Evolutionary conservation across 129 eudicot species (phyloP).

Genomic region (Apium graveolens): DNA sequence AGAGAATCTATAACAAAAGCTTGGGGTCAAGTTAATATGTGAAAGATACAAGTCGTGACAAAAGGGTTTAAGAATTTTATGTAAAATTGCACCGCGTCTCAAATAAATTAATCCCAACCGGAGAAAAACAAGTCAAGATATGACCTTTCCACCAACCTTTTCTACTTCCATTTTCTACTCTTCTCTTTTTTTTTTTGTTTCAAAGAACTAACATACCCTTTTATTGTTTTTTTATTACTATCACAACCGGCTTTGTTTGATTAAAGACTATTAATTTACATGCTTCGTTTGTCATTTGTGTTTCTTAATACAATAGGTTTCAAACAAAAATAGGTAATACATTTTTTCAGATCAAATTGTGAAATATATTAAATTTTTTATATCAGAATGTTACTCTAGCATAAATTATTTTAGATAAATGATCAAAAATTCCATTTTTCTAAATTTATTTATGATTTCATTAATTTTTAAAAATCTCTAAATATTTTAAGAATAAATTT

Average conservation of each 20-base stretch:
- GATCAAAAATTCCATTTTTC: too few species aligned
- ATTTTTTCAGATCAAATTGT: background rate
- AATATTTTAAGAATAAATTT: too few species aligned
- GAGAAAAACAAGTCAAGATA: background rate
- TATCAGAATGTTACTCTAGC: too few species aligned
- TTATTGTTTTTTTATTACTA: too few species aligned
- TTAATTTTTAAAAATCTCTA: too few species aligned
- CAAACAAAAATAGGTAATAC: too few species aligned
- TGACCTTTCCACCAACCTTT: constrained; percentile 7
- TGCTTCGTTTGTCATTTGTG: background rate
- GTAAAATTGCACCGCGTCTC: background rate
- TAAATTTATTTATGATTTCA: too few species aligned
- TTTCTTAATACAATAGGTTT: background rate
- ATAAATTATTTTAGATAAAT: too few species aligned
- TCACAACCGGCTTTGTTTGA: background rate
- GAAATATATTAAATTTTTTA: too few species aligned
- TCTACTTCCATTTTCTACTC: background rate
- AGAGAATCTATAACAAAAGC: background rate
- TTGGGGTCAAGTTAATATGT: background rate
- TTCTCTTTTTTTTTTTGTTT: background rate
- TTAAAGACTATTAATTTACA: background rate
- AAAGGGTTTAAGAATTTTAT: background rate
- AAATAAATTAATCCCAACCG: background rate
- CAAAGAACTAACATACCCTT: background rate
- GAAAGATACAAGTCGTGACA: background rate